Conservation (phyloP, 371 early-diverging fungal genomes). For the Actinomortierella ambigua region DNA sequence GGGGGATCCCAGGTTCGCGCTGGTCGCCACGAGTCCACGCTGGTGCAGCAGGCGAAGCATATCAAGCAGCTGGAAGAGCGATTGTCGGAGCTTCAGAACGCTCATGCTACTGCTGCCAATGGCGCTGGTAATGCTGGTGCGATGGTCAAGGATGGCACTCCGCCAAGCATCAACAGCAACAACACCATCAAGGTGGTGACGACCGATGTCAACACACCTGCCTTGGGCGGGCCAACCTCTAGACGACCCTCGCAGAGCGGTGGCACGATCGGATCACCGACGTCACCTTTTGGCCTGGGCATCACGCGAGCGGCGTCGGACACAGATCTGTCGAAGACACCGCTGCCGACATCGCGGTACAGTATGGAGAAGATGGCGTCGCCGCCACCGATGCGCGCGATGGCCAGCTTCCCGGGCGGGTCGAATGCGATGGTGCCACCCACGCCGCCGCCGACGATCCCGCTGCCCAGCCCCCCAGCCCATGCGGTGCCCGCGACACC, state of each 20-base stretch:
- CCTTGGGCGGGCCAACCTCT: too few species aligned
- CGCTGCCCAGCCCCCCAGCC: conserved; percentile 28
- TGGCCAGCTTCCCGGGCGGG: conserved; percentile 10
- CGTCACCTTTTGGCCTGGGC: conserved; percentile 12
- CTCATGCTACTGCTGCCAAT: too few species aligned
- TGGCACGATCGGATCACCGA: too few species aligned
- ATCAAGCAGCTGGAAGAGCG: conserved; percentile 35
- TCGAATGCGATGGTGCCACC: conserved; percentile 13
- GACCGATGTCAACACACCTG: too few species aligned
- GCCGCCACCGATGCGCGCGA: conserved; percentile 9
- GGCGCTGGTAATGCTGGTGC: too few species aligned
- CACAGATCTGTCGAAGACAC: conserved; percentile 9
- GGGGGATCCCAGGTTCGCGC: conserved; percentile 7
- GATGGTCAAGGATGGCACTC: too few species aligned
- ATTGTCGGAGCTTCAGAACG: conserved; percentile 27
- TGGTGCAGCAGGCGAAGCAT: conserved; percentile 40
- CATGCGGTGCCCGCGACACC: conserved; percentile 2
- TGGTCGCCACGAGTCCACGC: conserved; percentile 37
- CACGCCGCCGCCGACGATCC: conserved; percentile 28
- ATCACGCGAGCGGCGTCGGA: conserved; percentile 32
- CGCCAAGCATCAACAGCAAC: too few species aligned
- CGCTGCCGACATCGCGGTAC: conserved; percentile 8
- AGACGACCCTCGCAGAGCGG: too few species aligned
- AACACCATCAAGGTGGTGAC: too few species aligned
- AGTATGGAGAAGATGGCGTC: conserved; percentile 26